Evolutionary conservation across 352 stramenopile species (phyloP).

Genomic region (Phytophthora idaei): DNA sequence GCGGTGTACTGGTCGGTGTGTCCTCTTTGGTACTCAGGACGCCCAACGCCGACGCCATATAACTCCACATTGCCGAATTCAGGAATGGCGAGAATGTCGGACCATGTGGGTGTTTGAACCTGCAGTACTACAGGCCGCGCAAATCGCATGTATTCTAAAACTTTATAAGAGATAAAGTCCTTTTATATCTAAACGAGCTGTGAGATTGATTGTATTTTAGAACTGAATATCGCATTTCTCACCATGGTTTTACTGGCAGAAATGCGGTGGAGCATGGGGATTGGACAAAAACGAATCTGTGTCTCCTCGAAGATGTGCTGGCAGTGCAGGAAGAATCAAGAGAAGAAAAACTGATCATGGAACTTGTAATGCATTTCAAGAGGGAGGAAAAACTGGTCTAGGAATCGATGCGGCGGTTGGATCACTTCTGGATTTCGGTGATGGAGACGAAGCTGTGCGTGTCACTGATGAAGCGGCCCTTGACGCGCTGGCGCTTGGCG

Average conservation of each 20-base stretch:
- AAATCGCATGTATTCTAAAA: constrained; percentile 14
- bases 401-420: constrained; percentile 5
- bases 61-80: constrained; percentile 32
- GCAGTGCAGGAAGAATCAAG: background rate
- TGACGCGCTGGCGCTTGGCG: constrained; percentile 68
- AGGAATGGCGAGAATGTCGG: constrained; percentile 15
- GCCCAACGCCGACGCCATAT: constrained; percentile 38
- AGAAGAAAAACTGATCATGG: constrained; percentile 1
- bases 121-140: background rate
- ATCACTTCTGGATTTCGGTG: constrained; percentile 58
- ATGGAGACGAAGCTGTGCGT: constrained; percentile 67
- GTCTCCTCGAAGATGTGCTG: background rate
- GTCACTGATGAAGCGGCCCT: constrained; percentile 64
- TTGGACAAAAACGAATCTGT: background rate
- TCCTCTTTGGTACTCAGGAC: constrained; percentile 17
- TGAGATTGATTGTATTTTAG: background rate
- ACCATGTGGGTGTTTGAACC: constrained; percentile 20
- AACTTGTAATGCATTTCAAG: constrained; percentile 21
- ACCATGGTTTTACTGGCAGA: constrained; percentile 4
- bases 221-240: background rate
- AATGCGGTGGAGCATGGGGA: background rate
- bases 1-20: background rate
- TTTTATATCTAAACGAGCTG: background rate
- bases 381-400: background rate
- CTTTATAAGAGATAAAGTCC: background rate